Conservation (phyloP, 1,139 yeast species). For the Taphrina sp. region DNA sequence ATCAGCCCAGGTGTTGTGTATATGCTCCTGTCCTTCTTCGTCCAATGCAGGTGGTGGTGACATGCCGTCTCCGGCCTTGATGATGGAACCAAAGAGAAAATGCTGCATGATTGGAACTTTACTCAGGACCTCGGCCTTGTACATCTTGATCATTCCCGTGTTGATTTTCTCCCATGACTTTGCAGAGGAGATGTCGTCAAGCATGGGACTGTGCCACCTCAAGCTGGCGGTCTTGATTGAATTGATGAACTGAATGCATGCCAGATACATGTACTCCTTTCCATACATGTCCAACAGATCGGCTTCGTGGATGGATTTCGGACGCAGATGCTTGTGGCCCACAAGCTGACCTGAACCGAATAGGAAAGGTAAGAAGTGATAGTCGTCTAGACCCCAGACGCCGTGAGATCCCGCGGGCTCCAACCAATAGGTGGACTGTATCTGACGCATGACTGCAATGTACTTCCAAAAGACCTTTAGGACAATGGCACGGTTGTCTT, state of each 20-base stretch:
- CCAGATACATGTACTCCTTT: conserved; percentile 76
- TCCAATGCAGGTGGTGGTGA: conserved; percentile 32
- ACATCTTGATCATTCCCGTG: conserved; percentile 96
- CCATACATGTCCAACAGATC: conserved; percentile 81
- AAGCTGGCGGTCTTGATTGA: conserved; percentile 75
- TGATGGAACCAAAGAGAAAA: conserved; percentile 70
- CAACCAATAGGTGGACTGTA: conserved; percentile 66
- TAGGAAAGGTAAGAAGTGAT: conserved; percentile 84
- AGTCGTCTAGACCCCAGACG: conserved; percentile 97
- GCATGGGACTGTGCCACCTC: conserved; percentile 97
- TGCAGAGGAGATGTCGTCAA: conserved; percentile 93
- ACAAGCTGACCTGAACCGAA: conserved; percentile 82
- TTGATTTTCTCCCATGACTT: conserved; percentile 61
- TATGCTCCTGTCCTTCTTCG: conserved; percentile 40
- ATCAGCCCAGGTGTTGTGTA: conserved; percentile 82
- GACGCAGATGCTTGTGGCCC: conserved; percentile 75
- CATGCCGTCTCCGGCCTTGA: conserved; percentile 37
- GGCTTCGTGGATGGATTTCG: conserved; percentile 77
- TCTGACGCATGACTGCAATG: conserved; percentile 48
- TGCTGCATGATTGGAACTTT: conserved; percentile 94
- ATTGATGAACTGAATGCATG: conserved; percentile 81
- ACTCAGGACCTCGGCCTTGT: conserved; percentile 81
- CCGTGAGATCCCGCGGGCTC: conserved; percentile 96
- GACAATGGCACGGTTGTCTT: conserved; percentile 41
- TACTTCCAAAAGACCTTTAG: conserved; percentile 64